Base-by-base conservation (phyloP, 2,329 filamentous ascomycete genomes). In the Daldinia sp. region DNA sequence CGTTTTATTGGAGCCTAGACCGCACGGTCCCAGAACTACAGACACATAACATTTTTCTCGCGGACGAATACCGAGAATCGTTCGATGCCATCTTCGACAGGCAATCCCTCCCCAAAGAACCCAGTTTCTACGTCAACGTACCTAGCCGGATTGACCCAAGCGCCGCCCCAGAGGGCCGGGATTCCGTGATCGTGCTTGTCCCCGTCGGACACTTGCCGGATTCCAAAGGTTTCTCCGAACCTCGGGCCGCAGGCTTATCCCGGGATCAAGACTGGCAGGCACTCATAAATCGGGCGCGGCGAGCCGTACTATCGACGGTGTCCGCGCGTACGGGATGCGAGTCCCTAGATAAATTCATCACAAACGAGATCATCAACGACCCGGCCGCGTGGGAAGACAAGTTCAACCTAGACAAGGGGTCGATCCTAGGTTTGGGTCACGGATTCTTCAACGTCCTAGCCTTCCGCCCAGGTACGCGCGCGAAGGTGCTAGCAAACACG, bases 91-190 rank as follows among this genome's bases (percentile, higher is more conserved):
- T 93, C 61, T 93, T 93, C 81, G 86, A 90, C 67, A 79, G 85
- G 27, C 87, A 92, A 62, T 77, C 82, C 2, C 85, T 93, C 7
- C 90, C 90, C 1, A 75, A 82, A 1, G 82, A 92, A 61, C 90
- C 90, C 0, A 89, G 85, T 58, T 93, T 93, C 79, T 93, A 93
- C 76, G 85, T 93, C 76, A 92, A 93, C 72, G 89, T 93, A 0
- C 90, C 90, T 0, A 89, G 85, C 47, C 83, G 90, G 10, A 82
- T 92, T 6, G 90, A 93, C 67, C 79, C 86, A 0, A 83, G 83
- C 0, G 90, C 90, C 0, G 89, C 90, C 0, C 90, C 90, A 0
- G 74, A 80, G 2, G 87, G 84, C 1, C 84, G 83, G 68, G 90
- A 93, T 71, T 80, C 84, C 1, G 76, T 93, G 47, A 87, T 92